Conservation (phyloP, 202 grass and related monocot species). For the Alloteropsis angusta region DNA sequence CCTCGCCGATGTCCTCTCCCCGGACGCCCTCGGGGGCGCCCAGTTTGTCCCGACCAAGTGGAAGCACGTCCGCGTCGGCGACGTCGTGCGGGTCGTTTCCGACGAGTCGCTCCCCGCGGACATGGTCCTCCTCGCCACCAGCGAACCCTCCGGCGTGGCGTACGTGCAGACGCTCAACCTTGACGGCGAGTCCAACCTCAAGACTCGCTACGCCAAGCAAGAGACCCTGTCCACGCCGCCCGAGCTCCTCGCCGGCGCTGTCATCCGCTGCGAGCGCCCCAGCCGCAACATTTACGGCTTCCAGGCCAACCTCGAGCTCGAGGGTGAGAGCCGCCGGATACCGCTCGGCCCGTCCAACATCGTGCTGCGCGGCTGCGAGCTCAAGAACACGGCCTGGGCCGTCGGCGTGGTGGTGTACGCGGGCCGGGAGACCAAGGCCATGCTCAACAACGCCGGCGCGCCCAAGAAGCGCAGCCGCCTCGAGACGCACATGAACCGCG, state of each 20-base stretch:
- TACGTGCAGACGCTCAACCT: slow-evolving; percentile 90
- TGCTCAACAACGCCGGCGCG: slow-evolving; percentile 71
- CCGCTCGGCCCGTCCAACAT: slow-evolving; percentile 76
- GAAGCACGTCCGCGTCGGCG: slow-evolving; percentile 67
- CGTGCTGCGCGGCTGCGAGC: slow-evolving; percentile 71
- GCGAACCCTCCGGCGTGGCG: slow-evolving; percentile 60
- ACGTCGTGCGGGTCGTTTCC: slow-evolving; percentile 44
- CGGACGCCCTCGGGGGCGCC: background rate
- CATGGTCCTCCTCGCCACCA: slow-evolving; percentile 72
- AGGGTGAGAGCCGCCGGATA: slow-evolving; percentile 32
- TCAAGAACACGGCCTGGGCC: slow-evolving; percentile 78
- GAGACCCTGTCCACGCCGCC: slow-evolving; percentile 42
- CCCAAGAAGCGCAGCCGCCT: slow-evolving; percentile 70
- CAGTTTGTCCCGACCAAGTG: slow-evolving; percentile 40
- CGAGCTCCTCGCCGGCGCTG: slow-evolving; percentile 24
- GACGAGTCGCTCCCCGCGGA: slow-evolving; percentile 70
- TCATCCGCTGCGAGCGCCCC: slow-evolving; percentile 62
- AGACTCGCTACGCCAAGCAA: slow-evolving; percentile 80
- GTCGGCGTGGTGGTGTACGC: slow-evolving; percentile 69
- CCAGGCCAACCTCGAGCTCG: slow-evolving; percentile 61
- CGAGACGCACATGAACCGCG: slow-evolving; percentile 74
- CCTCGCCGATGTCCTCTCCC: slow-evolving; percentile 32
- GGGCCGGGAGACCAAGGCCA: slow-evolving; percentile 79
- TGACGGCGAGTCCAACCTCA: slow-evolving; percentile 90
- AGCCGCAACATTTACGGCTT: slow-evolving; percentile 87